Evolutionary conservation across 768 basidiomycete species (phyloP).

Genomic region (Strobilomyces dryophilus): DNA sequence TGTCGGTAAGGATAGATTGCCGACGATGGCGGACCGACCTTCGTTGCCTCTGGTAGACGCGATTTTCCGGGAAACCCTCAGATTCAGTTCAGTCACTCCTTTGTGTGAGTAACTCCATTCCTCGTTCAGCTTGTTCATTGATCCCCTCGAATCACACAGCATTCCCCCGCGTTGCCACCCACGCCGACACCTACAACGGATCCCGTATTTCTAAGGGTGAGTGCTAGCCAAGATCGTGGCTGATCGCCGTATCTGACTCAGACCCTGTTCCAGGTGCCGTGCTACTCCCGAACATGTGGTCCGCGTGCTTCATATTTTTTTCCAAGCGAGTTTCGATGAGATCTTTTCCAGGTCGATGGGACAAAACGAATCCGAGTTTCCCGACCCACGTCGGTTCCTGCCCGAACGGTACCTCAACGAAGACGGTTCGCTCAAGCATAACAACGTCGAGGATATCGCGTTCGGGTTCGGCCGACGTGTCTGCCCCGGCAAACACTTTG

Average conservation of each 20-base stretch:
- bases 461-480: background rate
- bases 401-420: background rate
- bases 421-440: background rate
- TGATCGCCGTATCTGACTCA: too few species aligned
- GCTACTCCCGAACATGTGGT: too few species aligned
- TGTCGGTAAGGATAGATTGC: background rate
- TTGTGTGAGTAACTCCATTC: background rate
- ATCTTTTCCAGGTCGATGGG: too few species aligned
- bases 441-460: background rate
- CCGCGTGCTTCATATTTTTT: too few species aligned
- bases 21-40: slow-evolving; percentile 1
- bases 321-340: too few species aligned
- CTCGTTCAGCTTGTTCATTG: background rate
- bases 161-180: too few species aligned
- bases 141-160: background rate
- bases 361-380: background rate
- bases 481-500: background rate
- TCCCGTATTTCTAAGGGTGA: too few species aligned
- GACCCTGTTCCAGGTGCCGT: too few species aligned
- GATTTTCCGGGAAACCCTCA: background rate
- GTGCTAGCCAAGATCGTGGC: too few species aligned
- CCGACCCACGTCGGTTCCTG: background rate
- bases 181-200: too few species aligned
- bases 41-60: slow-evolving; percentile 7
- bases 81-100: background rate